Conservation (phyloP, 2,329 filamentous ascomycete species). For the Aspergillus eucalypticola region DNA sequence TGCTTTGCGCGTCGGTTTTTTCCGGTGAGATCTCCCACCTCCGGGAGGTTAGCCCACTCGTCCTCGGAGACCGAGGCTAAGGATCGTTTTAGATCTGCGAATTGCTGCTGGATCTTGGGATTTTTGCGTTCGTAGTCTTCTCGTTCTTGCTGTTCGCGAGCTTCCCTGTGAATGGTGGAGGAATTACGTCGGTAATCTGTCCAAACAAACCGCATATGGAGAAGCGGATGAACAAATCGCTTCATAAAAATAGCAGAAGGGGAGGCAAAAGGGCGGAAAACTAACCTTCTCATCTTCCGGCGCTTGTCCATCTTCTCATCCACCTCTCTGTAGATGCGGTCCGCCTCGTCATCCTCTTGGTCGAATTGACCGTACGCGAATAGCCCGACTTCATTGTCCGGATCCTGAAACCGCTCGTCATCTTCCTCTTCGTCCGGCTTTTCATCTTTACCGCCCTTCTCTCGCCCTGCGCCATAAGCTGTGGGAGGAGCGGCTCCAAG, state of each 20-base stretch:
- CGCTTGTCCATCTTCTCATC: constrained; percentile 96
- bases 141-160: constrained; percentile 83
- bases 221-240: constrained; percentile 66
- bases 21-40: constrained; percentile 94
- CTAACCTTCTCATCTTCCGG: constrained; percentile 82
- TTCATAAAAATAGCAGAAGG: constrained; percentile 35
- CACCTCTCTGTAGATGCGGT: constrained; percentile 91
- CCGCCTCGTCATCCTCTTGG: constrained; percentile 95
- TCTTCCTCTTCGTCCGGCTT: constrained; percentile 73
- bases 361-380: constrained; percentile 97
- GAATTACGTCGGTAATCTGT: constrained; percentile 74
- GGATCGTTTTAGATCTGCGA: constrained; percentile 90
- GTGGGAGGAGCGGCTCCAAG: constrained; percentile 71
- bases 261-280: constrained; percentile 37
- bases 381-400: constrained; percentile 92
- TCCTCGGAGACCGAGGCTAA: constrained; percentile 87
- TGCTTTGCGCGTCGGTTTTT: constrained; percentile 86
- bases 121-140: constrained; percentile 97
- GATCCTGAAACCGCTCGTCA: constrained; percentile 86
- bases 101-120: constrained; percentile 97
- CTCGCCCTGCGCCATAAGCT: constrained; percentile 71
- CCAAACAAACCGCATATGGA: constrained; percentile 58
- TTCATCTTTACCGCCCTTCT: constrained; percentile 61
- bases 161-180: constrained; percentile 74
- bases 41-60: constrained; percentile 92